Conservation (phyloP, 2,329 filamentous ascomycete species). For the Lizonia empirigonia region DNA sequence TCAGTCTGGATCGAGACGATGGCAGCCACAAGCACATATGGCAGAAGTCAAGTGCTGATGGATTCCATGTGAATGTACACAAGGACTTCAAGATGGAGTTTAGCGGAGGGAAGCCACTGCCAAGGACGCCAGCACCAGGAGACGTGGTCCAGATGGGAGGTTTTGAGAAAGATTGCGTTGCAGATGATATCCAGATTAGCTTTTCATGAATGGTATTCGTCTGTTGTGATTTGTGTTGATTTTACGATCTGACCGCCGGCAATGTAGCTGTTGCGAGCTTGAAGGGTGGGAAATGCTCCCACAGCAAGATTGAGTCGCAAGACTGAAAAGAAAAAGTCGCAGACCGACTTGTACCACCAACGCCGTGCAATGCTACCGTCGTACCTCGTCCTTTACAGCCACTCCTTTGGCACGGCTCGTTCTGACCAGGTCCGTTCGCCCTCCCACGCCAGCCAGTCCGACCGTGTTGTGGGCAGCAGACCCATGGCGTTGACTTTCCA, state of each 20-base stretch:
- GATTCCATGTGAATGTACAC: conserved; percentile 14
- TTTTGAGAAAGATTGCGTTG: background rate
- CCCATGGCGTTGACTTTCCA: conserved; percentile 99
- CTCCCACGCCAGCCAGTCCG: conserved; percentile 98
- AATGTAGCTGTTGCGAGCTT: background rate
- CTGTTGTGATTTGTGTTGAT: background rate
- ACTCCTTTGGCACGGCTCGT: conserved; percentile 44
- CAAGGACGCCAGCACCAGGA: conserved; percentile 4
- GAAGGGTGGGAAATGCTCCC: too few relatives aligned
- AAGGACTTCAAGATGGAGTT: conserved; percentile 18
- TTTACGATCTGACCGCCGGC: background rate
- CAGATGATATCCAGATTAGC: background rate
- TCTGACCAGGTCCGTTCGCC: conserved; percentile 61
- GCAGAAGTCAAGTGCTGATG: conserved; percentile 6
- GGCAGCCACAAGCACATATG: conserved; percentile 15
- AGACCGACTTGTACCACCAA: background rate
- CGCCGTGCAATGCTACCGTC: conserved; percentile 8
- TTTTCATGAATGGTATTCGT: background rate
- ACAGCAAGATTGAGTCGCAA: too few relatives aligned
- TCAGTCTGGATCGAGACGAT: conserved; percentile 15
- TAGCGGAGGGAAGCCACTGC: conserved; percentile 11
- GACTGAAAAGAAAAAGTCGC: background rate
- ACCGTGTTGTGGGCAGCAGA: conserved; percentile 91
- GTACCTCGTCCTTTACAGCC: conserved; percentile 27
- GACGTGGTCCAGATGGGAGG: background rate